Base-by-base conservation (phyloP, 106 monocot species). In the Chionographis japonica region DNA sequence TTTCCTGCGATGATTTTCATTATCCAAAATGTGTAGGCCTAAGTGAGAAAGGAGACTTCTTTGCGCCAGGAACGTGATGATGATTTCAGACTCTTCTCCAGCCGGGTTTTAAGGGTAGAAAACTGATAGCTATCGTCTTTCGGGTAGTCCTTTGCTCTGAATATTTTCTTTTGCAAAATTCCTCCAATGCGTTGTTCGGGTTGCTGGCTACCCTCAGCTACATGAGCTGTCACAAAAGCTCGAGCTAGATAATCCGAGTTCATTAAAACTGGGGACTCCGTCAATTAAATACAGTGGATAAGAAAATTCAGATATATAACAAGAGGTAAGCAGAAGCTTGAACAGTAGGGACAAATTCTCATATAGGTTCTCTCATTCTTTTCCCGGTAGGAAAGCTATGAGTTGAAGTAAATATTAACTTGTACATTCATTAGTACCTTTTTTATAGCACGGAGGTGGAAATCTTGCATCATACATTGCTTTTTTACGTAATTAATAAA, bases 141-240 rank as follows among this genome's bases (percentile, higher is more conserved):
- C 5, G 98, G 93, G 52, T 83, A 89, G 27, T 90, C 93, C 57
- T 87, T 98, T 50, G 76, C 82, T 63, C 85, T 98, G 55, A 93
- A 85, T 68, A 98, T 78, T 76, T 85, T 98, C 74, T 90, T 98
- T 72, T 87, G 89, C 56, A 98, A 51, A 73, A 98, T 98, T 49
- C 83, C 93, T 40, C 69, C 66, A 64, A 98, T 87, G 6, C 98
- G 84, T 50, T 90, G 73, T 40, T 65, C 80, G 60, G 93, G 80
- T 73, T 93, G 90, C 52, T 85, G 67, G 17, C 68, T 74, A 52
- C 85, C 85, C 38, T 78, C 71, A 42, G 72, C 77, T 4, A 65
- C 63, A 68, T 93, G 76, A 73, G 85, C 85, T 50, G 83, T 93
- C 6, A 90, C 79, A 79, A 85, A 93, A 61, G 85, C 81, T 68